phyloP scores from a whole-genome alignment of 1,284 basidiomycete genomes.

The Sphagnurus paluster region DNA sequence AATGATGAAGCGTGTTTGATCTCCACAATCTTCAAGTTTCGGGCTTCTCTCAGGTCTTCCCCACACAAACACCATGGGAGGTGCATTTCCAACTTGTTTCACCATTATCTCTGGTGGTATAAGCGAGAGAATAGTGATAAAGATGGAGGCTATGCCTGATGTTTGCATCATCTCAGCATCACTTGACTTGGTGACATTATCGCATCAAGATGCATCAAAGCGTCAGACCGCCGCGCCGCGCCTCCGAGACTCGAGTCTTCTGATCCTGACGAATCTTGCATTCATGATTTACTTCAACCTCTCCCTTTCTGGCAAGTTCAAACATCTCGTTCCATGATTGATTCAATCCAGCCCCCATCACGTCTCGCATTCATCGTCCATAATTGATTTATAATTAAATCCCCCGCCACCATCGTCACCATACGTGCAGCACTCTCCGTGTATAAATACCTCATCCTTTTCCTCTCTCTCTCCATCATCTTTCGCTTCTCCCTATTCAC shows the following conservation, averaged over 20 bases:
- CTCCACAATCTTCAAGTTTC: neutral
- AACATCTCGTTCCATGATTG: constrained; percentile 17
- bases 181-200: constrained; percentile 1
- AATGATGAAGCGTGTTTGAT: neutral
- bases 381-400: neutral
- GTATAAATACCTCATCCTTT: constrained; percentile 8
- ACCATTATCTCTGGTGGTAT: too few relatives aligned
- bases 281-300: neutral
- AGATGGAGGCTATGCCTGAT: neutral
- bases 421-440: neutral
- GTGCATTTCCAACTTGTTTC: neutral
- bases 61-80: neutral
- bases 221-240: too few relatives aligned
- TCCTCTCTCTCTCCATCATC: constrained; percentile 3
- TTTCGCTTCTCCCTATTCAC: neutral
- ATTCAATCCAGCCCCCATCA: constrained; percentile 16
- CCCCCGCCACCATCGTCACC: constrained; percentile 9
- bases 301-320: constrained; percentile 10
- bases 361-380: constrained; percentile 5
- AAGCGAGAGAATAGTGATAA: too few relatives aligned
- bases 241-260: too few relatives aligned
- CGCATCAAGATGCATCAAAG: too few relatives aligned
- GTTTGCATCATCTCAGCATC: neutral
- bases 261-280: neutral
- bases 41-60: neutral